Base-by-base conservation (phyloP, 805 yeast species). In the Lipomyces chichibuensis region DNA sequence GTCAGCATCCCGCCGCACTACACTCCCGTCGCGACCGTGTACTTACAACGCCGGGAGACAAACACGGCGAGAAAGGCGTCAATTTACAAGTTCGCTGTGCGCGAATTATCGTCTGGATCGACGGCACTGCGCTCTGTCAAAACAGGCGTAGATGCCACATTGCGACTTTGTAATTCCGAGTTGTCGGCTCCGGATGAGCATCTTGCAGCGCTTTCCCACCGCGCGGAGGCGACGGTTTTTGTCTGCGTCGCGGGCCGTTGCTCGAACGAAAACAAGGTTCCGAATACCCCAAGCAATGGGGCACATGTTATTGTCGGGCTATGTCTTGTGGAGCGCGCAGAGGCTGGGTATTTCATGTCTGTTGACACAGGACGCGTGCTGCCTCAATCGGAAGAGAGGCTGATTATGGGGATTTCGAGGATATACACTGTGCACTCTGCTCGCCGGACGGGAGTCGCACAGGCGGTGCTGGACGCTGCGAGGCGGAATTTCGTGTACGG, bases 91-190 rank as follows among this genome's bases (percentile, higher is more conserved):
- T 57, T 66, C 43, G 14, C 64, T 8, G 49, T 39, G 20, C 55
- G 33, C 17, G 59, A 57, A 3, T 33, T 65, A 29, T 29, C 32
- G 20, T 11, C 60, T 11, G 25, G 11, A 7, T 57, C 62, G 32
- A 33, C 63, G n/a, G 17, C 8, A 5, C 23, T n/a, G 23, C 33
- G 35, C 9, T 25, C 62, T 13, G 33, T 54, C 32, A 72, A 70
- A 20, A 52, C 66, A 6, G 73, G 78, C 0, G 75, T 75, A 1
- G 69, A 68, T 35, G 77, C 78, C 29, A 72, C 84, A 14, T 74
- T 86, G 11, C 75, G 76, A 0, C 75, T 85, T 74, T 87, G 82
- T 56, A 86, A 87, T 74, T 75, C 75, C 5, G 86, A 83, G 65
- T 77, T 87, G 62, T 81, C 80, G 67, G 88, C 89, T 0, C 86